A percentile compares a stretch with the other conserved stretches of the same genome.
Conservation (phyloP, 2,329 filamentous ascomycete genomes). For the Mycosphaerella sp. region DNA sequence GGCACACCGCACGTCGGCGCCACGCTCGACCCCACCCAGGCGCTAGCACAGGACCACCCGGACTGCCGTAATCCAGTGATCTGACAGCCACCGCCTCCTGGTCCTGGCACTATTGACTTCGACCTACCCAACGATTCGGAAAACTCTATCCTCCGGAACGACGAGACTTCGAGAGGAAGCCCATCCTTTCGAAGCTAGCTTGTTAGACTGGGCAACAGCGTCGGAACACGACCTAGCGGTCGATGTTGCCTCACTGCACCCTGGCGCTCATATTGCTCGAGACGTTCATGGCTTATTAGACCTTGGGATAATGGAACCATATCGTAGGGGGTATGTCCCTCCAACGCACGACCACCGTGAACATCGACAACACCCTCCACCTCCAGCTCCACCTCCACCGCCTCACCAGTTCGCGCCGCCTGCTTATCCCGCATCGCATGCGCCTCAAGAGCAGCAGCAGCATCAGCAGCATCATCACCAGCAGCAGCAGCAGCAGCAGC, state of each 20-base stretch:
- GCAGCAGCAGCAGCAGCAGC: no score
- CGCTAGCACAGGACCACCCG: conserved; percentile 2
- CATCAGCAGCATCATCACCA: conserved; percentile 17
- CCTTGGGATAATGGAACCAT: neutral
- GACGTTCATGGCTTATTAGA: conserved; percentile 5
- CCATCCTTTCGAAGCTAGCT: conserved; percentile 2
- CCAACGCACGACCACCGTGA: conserved; percentile 9
- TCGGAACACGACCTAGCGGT: conserved; percentile 10
- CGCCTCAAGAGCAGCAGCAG: conserved; percentile 11
- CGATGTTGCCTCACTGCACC: conserved; percentile 9
- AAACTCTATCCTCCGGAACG: neutral
- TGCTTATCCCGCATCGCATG: conserved; percentile 7
- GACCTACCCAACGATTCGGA: neutral
- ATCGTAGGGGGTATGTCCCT: neutral
- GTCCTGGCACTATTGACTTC: neutral
- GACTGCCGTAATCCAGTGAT: neutral
- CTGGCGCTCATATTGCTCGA: conserved; percentile 8
- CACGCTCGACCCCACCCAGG: neutral
- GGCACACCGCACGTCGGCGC: no score
- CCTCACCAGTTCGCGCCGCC: conserved; percentile 11
- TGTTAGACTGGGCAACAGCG: neutral
- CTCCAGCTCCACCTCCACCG: conserved; percentile 13
- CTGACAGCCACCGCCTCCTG: neutral
- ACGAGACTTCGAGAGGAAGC: conserved; percentile 1
- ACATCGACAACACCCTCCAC: conserved; percentile 11